Evolutionary conservation across 306 rosid genomes (phyloP).

Genomic region (Cicer bijugum): DNA sequence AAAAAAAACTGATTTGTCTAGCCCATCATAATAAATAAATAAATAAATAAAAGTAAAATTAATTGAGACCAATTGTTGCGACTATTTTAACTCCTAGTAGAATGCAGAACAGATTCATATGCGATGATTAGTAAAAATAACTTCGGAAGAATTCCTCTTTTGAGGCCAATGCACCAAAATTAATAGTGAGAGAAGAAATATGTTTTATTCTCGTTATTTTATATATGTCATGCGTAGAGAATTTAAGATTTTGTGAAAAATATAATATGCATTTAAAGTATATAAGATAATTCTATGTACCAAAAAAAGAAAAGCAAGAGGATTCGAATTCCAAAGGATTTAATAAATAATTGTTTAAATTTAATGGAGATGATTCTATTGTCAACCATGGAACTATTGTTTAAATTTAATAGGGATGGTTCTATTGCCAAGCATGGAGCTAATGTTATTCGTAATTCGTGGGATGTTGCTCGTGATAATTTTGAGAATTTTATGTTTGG

Average conservation of each 20-base stretch:
- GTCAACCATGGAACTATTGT: too few species aligned
- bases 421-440: too few species aligned
- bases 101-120: conserved; percentile 59
- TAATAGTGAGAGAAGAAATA: conserved; percentile 16
- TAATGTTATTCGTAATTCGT: too few species aligned
- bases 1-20: conserved; percentile 35
- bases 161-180: conserved; percentile 17
- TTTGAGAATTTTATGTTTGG: too few species aligned
- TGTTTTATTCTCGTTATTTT: background rate
- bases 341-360: too few species aligned
- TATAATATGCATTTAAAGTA: background rate
- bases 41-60: conserved; percentile 1
- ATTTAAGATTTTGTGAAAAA: background rate
- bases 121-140: conserved; percentile 37
- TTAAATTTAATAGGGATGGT: too few species aligned
- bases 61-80: conserved; percentile 25
- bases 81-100: conserved; percentile 39
- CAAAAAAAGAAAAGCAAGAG: background rate
- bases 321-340: conserved; percentile 1
- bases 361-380: too few species aligned
- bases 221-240: background rate
- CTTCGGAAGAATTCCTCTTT: conserved; percentile 40
- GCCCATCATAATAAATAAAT: background rate
- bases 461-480: too few species aligned
- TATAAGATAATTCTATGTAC: background rate